A percentile compares a stretch with the other conserved stretches of the same genome.
These are phyloP conservation scores for Gossypium lobatum DNA, from an alignment of 441 rosid genomes.

Conservation along the genomic window DNA sequence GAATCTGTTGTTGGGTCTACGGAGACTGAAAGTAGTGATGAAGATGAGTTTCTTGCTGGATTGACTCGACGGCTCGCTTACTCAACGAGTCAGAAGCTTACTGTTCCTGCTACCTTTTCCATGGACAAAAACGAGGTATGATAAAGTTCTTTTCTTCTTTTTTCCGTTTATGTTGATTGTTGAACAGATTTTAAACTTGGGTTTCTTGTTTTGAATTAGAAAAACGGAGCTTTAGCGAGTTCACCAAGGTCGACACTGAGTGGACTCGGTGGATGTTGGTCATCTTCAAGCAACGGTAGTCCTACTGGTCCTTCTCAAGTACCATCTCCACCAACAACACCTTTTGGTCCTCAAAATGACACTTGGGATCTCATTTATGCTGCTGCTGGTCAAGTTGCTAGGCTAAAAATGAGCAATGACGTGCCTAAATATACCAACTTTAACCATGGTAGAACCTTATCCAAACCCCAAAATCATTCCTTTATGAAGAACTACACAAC, in stretches of 20 bases:
- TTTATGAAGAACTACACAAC: constrained; percentile 16
- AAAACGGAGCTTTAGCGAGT: constrained; percentile 35
- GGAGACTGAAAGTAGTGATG: constrained; percentile 61
- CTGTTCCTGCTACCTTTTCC: constrained; percentile 17
- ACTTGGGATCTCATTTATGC: constrained; percentile 62
- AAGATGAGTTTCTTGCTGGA: constrained; percentile 73
- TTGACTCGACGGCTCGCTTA: constrained; percentile 60
- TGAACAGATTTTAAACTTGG: background rate
- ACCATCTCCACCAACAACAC: constrained; percentile 62
- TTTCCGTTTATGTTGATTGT: background rate
- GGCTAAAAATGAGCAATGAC: constrained; percentile 41
- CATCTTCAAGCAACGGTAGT: constrained; percentile 55
- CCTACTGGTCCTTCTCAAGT: constrained; percentile 49
- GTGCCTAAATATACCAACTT: constrained; percentile 15
- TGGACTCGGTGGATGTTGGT: constrained; percentile 48
- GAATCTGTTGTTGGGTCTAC: constrained; percentile 45
- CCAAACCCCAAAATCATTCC: constrained; percentile 6
- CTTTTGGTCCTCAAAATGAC: constrained; percentile 33
- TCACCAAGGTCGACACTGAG: constrained; percentile 73
- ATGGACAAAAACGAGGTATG: constrained; percentile 39
- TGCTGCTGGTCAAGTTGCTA: constrained; percentile 67
- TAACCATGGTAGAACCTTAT: constrained; percentile 18
- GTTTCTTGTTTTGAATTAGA: constrained; percentile 14
- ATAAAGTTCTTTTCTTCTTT: background rate
- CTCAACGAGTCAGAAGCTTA: constrained; percentile 47